Evolutionary conservation across 2,329 filamentous ascomycete species (phyloP), one percentile per base, ranked within the genome.

Genomic region (Camillea tinctor): DNA sequence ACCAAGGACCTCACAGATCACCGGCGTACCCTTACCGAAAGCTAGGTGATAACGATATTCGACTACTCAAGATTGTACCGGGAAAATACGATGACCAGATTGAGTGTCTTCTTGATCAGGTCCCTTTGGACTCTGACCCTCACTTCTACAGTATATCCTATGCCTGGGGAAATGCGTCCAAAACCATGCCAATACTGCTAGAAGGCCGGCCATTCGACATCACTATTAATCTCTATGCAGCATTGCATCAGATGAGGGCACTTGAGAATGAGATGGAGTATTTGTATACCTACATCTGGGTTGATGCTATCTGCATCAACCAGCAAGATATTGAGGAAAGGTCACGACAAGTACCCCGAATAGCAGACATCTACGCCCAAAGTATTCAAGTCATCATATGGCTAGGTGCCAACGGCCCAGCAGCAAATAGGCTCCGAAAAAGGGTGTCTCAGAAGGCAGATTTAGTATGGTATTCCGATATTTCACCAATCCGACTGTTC

Each of bases 281-380:
- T 21, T 50, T 52, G 17, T 17, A 50, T 2, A 56, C 62, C 9
- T 64, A 65, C 19, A 63, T 60, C 40, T 67, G 65, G 65, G 22
- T 64, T 23, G 64, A 66, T 50, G 63, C 64, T 1, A 59, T 66
- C 8, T 66, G 64, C 13, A 65, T 66, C n/a, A 62, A 66, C 23
- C 64, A 66, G 36, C 21, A 57, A 1, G 59, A 66, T 40, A 0
- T 55, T 2, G 57, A 55, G 0, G 65, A 67, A 51, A 60, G 19
- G 21, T 62, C 65, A 1, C 23, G 19, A 0, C 53, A 62, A 22
- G 52, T 67, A 6, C 17, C 57, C 11, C 63, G 63, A 4, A 64
- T 67, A 63, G 51, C 55, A 9, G 60, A 67, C 1, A 65, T 63
- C 58, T 67, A 63, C 21, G 50, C 58, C 11, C 15, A 26, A 6